Base-by-base conservation (phyloP, 2,329 filamentous ascomycete genomes). In the Endoconidiophora laricicola region DNA sequence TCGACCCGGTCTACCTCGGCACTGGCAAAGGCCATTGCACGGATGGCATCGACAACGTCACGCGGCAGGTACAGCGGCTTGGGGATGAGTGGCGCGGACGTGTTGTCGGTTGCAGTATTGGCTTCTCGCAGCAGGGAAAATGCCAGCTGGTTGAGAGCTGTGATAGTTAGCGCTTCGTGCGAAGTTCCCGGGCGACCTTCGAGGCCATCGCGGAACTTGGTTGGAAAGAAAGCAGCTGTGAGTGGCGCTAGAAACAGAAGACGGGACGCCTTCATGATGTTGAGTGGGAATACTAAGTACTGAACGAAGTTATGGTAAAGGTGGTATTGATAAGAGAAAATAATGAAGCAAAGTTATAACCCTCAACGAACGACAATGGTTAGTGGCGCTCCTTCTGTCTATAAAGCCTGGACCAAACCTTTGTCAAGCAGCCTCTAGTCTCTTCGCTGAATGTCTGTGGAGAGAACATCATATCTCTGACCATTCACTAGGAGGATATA, bases 161-260 rank as follows among this genome's bases (percentile, higher is more conserved):
- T 44, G 20, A 55, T 49, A 10, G 55, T 56, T 6, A 56, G 50
- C 10, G 51, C 42, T 44, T 54, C 54, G 41, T 56, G 55, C 4
- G 54, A 55, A 10, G 44, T 49, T 3, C 55, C 54, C 1, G 55
- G 53, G 33, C 44, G 49, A 23, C 37, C 47, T 33, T 48, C 37
- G 6, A 56, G 52, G 26, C 52, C 48, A 41, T 52, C 46, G 43
- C 53, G 53, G 42, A 54, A 55, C 24, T 49, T 53, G 29, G 53
- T 56, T 1, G 55, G 55, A 36, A 52, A 55, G 47, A 56, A 56
- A 42, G 52, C 52, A 1, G 43, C 23, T 6, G 42, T 33, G 20
- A 53, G 22, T 9, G 47, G 29, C 14, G 44, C 14, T 4, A 49
- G 38, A 3, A 16, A 18, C 5, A 53, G 47, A 23, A 53, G 18